Evolutionary conservation across 345 rosid genomes (phyloP).

Genomic region (Reutealis trisperma): DNA sequence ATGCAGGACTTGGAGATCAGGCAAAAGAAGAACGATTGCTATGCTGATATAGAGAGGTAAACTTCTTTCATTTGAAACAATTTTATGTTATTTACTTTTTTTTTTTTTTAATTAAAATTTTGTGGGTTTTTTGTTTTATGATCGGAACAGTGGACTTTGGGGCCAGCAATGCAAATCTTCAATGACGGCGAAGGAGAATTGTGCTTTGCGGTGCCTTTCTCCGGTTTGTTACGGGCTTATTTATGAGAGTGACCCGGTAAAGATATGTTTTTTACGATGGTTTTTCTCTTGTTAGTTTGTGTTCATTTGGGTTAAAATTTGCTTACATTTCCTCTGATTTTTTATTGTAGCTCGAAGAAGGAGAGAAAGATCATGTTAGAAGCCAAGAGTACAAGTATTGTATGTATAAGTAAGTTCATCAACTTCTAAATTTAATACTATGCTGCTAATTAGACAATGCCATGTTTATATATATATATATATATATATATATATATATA

Average conservation of each 20-base stretch:
- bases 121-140: not conserved
- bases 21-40: slow-evolving; percentile 64
- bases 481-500: not conserved
- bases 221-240: slow-evolving; percentile 65
- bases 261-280: slow-evolving; percentile 16
- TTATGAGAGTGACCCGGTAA: slow-evolving; percentile 77
- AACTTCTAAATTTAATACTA: not conserved
- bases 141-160: slow-evolving; percentile 71
- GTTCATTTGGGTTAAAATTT: not conserved
- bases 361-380: slow-evolving; percentile 69
- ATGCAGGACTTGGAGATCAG: slow-evolving; percentile 62
- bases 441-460: not conserved
- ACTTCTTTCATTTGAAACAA: not conserved
- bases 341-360: slow-evolving; percentile 71
- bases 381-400: slow-evolving; percentile 85
- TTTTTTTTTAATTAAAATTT: not conserved
- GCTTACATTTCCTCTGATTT: not conserved
- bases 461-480: not conserved
- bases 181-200: slow-evolving; percentile 62
- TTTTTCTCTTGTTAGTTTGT: not conserved
- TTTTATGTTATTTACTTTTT: not conserved
- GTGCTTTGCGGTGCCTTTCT: slow-evolving; percentile 79
- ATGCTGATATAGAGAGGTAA: slow-evolving; percentile 76
- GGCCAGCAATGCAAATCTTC: slow-evolving; percentile 76
- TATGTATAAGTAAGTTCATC: slow-evolving; percentile 68